Conservation (phyloP, 2,329 filamentous ascomycete species). For the Remersonia thermophila region DNA sequence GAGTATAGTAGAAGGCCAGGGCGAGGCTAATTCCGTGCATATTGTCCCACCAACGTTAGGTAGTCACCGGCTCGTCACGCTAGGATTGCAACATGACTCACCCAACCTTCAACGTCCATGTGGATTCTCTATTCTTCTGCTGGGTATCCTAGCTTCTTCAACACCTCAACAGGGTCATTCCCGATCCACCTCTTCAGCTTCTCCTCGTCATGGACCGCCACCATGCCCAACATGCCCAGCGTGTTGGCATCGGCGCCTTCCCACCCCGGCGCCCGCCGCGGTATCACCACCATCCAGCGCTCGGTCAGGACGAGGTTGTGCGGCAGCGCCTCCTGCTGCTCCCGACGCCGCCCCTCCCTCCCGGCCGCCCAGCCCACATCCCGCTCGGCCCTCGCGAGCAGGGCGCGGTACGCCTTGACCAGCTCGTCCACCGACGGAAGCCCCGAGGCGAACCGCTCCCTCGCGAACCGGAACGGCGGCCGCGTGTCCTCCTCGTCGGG, state of each 20-base stretch:
- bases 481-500: conserved; percentile 10
- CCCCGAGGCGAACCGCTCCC: conserved; percentile 19
- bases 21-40: too few species aligned
- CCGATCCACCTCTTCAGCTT: conserved; percentile 26
- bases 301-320: conserved; percentile 35
- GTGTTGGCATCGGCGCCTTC: conserved; percentile 31
- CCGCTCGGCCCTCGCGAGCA: conserved; percentile 16
- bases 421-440: conserved; percentile 14
- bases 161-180: conserved; percentile 24
- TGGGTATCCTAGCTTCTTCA: conserved; percentile 26
- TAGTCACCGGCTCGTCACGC: too few species aligned
- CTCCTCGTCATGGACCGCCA: conserved; percentile 25
- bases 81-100: too few species aligned
- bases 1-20: too few species aligned
- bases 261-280: conserved; percentile 25
- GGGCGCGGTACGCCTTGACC: conserved; percentile 16
- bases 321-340: conserved; percentile 17
- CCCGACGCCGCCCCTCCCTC: background rate
- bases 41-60: too few species aligned
- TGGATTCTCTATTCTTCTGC: conserved; percentile 1
- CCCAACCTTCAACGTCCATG: too few species aligned
- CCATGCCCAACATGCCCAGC: conserved; percentile 34
- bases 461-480: conserved; percentile 26
- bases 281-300: conserved; percentile 35
- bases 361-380: too few species aligned